phyloP scores from a whole-genome alignment of 169 alveolate species.

The Plasmodium knowlesi region DNA sequence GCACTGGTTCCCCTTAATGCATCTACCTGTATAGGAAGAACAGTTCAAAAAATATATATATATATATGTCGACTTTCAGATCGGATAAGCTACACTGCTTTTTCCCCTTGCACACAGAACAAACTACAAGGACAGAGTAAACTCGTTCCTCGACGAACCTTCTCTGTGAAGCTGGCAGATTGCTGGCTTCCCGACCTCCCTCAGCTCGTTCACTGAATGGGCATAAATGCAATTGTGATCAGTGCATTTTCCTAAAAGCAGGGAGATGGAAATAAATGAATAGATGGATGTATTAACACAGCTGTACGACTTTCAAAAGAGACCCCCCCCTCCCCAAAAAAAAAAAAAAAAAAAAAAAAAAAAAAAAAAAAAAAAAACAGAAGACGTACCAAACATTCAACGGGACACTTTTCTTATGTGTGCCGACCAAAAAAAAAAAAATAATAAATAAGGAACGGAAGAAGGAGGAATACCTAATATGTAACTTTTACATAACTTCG shows the following conservation, averaged over 20 bases:
- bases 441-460: not conserved
- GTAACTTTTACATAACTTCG: slow-evolving; percentile 55
- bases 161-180: slow-evolving; percentile 67
- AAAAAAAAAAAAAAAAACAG: not conserved
- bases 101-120: not conserved
- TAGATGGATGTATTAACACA: not conserved
- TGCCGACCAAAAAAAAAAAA: not conserved
- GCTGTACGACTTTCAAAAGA: not conserved
- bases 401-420: not conserved
- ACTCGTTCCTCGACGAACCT: not conserved
- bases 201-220: slow-evolving; percentile 55
- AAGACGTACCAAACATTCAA: not conserved
- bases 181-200: slow-evolving; percentile 68
- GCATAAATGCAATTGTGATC: slow-evolving; percentile 48
- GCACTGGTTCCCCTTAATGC: slow-evolving; percentile 64
- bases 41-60: not conserved
- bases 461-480: slow-evolving; percentile 33
- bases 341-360: too few species aligned
- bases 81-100: not conserved
- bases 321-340: too few species aligned
- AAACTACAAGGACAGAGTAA: not conserved
- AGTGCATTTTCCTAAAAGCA: slow-evolving; percentile 38
- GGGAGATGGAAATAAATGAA: not conserved
- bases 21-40: slow-evolving; percentile 1
- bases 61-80: not conserved